Percentiles rank a stretch among this genome's conserved stretches.
phyloP scores from a whole-genome alignment of 345 rosid genomes.

The Ceriops decandra region DNA sequence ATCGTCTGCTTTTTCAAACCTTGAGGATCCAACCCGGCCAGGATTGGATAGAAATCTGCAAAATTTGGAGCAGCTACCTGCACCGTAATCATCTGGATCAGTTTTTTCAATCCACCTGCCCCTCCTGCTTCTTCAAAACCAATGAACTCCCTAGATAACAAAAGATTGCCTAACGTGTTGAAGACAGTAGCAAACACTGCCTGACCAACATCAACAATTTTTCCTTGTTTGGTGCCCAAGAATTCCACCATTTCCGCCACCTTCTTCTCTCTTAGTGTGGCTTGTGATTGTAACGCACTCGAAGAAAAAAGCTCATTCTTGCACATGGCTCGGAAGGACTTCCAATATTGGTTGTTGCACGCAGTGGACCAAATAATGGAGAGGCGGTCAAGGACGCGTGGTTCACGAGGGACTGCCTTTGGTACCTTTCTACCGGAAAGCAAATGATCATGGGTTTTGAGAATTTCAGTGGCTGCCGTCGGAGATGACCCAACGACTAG shows the following conservation, averaged over 20 bases:
- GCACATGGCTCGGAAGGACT: neutral
- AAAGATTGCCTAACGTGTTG: slow-evolving; percentile 5
- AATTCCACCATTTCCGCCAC: slow-evolving; percentile 12
- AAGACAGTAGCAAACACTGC: slow-evolving; percentile 16
- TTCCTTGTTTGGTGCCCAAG: slow-evolving; percentile 6
- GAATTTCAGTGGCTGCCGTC: slow-evolving; percentile 13
- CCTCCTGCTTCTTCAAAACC: neutral
- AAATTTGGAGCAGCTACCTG: neutral
- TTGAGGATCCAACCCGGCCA: slow-evolving; percentile 15
- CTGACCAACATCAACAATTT: slow-evolving; percentile 9
- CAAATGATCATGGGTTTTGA: slow-evolving; percentile 17
- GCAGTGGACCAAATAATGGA: neutral
- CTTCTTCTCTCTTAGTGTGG: slow-evolving; percentile 11
- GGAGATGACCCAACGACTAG: slow-evolving; percentile 18
- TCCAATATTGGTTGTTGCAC: slow-evolving; percentile 4
- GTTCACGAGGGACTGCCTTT: neutral
- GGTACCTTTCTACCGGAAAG: slow-evolving; percentile 2
- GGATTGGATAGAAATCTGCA: slow-evolving; percentile 9
- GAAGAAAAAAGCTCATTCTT: slow-evolving; percentile 19
- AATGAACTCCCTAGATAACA: slow-evolving; percentile 6
- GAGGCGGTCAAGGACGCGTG: neutral
- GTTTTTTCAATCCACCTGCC: neutral
- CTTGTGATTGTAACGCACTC: slow-evolving; percentile 14
- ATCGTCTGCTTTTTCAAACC: neutral
- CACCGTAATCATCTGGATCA: neutral